Evolutionary conservation across 257 asterid genomes (phyloP).

Genomic region (Penstemon davidsonii): DNA sequence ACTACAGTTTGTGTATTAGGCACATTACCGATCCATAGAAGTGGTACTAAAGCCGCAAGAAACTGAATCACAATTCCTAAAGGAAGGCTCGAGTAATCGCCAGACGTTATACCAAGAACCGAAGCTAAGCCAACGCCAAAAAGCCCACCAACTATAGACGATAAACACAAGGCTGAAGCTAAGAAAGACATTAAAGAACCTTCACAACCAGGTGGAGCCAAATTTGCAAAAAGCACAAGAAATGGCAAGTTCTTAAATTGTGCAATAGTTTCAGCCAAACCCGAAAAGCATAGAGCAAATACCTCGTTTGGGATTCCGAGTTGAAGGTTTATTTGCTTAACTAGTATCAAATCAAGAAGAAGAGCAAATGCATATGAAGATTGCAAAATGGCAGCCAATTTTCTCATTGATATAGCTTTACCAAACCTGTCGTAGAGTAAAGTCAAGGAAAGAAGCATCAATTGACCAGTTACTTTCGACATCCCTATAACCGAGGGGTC

Average conservation of each 20-base stretch:
- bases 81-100: constrained; percentile 66
- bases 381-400: constrained; percentile 49
- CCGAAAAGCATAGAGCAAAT: constrained; percentile 74
- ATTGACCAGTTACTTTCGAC: constrained; percentile 84
- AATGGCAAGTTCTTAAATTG: constrained; percentile 84
- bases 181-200: constrained; percentile 78
- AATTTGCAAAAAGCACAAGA: constrained; percentile 63
- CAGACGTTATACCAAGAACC: constrained; percentile 57
- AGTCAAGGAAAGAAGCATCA: constrained; percentile 61
- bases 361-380: constrained; percentile 59
- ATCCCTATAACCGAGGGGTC: constrained; percentile 70
- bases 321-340: constrained; percentile 58
- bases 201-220: constrained; percentile 80
- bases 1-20: constrained; percentile 40
- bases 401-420: constrained; percentile 54
- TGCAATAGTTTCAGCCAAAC: constrained; percentile 75
- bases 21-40: constrained; percentile 55
- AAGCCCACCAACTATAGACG: constrained; percentile 66
- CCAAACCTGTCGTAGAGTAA: constrained; percentile 60
- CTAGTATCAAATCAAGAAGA: constrained; percentile 71
- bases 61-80: constrained; percentile 68
- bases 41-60: constrained; percentile 65
- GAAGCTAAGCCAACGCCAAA: constrained; percentile 72
- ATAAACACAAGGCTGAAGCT: constrained; percentile 69
- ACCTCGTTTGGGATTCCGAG: constrained; percentile 73